Evolutionary conservation across 768 basidiomycete genomes (phyloP).

Genomic region (Pisolithus albus): DNA sequence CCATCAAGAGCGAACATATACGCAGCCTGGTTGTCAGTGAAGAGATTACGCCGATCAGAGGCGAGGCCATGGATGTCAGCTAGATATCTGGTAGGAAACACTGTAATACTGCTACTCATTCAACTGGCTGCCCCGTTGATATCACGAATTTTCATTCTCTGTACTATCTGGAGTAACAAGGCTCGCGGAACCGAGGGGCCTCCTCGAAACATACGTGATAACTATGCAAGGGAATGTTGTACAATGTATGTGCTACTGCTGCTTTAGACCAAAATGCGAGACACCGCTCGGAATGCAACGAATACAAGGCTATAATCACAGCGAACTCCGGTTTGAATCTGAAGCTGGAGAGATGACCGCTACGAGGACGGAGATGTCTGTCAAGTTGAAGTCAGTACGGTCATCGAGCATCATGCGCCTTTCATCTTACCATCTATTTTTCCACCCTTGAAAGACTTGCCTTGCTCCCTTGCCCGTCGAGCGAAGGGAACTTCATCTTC

Average conservation of each 20-base stretch:
- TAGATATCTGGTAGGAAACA: slow-evolving; percentile 27
- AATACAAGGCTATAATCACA: neutral
- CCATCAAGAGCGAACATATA: slow-evolving; percentile 77
- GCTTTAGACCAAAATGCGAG: neutral
- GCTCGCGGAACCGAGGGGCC: no score
- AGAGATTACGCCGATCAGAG: slow-evolving; percentile 47
- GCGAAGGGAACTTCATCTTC: slow-evolving; percentile 74
- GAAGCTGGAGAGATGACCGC: slow-evolving; percentile 52
- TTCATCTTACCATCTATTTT: slow-evolving; percentile 69
- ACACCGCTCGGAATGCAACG: neutral
- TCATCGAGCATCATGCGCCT: neutral
- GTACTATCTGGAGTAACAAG: no score
- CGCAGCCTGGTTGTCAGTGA: slow-evolving; percentile 68
- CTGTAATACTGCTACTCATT: neutral
- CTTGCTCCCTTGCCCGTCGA: slow-evolving; percentile 67
- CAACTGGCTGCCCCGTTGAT: no score
- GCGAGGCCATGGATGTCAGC: slow-evolving; percentile 80
- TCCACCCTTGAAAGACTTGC: slow-evolving; percentile 67
- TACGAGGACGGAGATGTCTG: slow-evolving; percentile 63
- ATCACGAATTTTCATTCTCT: no score
- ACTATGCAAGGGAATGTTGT: slow-evolving; percentile 11
- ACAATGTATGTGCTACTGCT: slow-evolving; percentile 10
- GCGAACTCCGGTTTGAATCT: slow-evolving; percentile 14
- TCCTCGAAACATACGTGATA: no score
- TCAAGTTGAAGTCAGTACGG: neutral